phyloP scores from a whole-genome alignment of 2,329 filamentous ascomycete genomes.

The Sphaerulina musiva region DNA sequence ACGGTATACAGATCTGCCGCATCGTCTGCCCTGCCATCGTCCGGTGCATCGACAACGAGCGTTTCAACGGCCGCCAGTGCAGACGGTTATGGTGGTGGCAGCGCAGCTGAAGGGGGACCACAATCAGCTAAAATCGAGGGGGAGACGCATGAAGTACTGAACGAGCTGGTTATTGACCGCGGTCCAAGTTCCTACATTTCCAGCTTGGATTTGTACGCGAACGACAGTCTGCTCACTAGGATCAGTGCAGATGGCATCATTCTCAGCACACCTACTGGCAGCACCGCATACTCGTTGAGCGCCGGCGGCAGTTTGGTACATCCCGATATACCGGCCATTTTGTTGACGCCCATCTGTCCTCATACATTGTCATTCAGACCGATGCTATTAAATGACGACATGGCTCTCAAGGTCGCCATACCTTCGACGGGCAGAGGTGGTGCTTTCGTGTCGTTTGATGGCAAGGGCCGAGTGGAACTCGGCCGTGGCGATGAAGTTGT shows the following conservation, averaged over 20 bases:
- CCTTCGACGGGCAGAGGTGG: slow-evolving; percentile 80
- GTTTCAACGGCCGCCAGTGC: slow-evolving; percentile 28
- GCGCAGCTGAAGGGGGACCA: slow-evolving; percentile 24
- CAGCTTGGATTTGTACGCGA: slow-evolving; percentile 90
- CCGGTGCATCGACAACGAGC: slow-evolving; percentile 26
- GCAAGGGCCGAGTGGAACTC: slow-evolving; percentile 90
- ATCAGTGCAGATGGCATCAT: slow-evolving; percentile 97
- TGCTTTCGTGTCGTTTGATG: slow-evolving; percentile 95
- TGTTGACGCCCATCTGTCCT: slow-evolving; percentile 94
- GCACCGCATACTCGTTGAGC: slow-evolving; percentile 89
- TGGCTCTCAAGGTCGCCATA: slow-evolving; percentile 82
- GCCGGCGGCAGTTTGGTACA: slow-evolving; percentile 93
- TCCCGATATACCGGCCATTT: slow-evolving; percentile 91
- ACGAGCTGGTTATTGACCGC: slow-evolving; percentile 96
- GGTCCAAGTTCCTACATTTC: slow-evolving; percentile 96
- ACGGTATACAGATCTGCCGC: slow-evolving; percentile 72
- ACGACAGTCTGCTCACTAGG: slow-evolving; percentile 88
- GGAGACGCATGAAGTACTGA: slow-evolving; percentile 95
- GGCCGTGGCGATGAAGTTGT: slow-evolving; percentile 92
- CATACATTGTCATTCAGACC: slow-evolving; percentile 95
- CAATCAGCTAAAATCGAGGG: slow-evolving; percentile 67
- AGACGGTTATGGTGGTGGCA: slow-evolving; percentile 5
- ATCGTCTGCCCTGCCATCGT: slow-evolving; percentile 26
- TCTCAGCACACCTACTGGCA: slow-evolving; percentile 87
- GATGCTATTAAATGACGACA: slow-evolving; percentile 94